phyloP scores from a whole-genome alignment of 176 grass and related monocot genomes.

The Oryza meridionalis region DNA sequence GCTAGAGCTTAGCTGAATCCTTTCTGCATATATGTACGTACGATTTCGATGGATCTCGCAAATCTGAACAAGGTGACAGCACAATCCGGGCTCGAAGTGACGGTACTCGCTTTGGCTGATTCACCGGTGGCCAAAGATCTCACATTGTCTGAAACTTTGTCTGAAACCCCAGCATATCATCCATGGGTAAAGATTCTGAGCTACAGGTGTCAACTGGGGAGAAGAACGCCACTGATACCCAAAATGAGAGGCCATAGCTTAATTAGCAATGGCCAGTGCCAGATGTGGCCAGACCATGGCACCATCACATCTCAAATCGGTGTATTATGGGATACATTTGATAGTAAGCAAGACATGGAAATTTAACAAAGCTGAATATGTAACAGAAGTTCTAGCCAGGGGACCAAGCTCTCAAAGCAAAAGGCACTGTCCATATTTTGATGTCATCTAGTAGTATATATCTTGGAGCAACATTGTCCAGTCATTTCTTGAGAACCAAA shows the following conservation, averaged over 20 bases:
- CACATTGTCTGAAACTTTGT: conserved; percentile 41
- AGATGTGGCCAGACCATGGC: background rate
- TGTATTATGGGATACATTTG: background rate
- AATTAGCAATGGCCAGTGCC: background rate
- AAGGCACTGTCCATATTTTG: conserved; percentile 15
- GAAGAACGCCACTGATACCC: background rate
- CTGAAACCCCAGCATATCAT: background rate
- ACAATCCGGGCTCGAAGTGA: background rate
- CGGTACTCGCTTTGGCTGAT: background rate
- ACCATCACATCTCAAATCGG: background rate
- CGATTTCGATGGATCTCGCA: background rate
- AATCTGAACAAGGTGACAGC: conserved; percentile 21
- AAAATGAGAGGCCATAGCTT: background rate
- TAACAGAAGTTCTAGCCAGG: background rate
- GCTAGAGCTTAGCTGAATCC: background rate
- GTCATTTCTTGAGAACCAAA: conserved; percentile 32
- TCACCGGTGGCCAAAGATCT: background rate
- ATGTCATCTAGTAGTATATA: conserved; percentile 30
- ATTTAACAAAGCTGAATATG: background rate
- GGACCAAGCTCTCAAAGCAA: conserved; percentile 26
- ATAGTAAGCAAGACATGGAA: background rate
- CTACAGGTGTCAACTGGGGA: background rate
- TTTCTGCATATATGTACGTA: background rate
- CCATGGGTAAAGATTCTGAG: background rate
- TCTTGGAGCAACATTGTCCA: conserved; percentile 43